Evolutionary conservation across 2,329 filamentous ascomycete species (phyloP), one percentile per base, ranked within the genome.

Genomic region (Dothideomycetes sp.): DNA sequence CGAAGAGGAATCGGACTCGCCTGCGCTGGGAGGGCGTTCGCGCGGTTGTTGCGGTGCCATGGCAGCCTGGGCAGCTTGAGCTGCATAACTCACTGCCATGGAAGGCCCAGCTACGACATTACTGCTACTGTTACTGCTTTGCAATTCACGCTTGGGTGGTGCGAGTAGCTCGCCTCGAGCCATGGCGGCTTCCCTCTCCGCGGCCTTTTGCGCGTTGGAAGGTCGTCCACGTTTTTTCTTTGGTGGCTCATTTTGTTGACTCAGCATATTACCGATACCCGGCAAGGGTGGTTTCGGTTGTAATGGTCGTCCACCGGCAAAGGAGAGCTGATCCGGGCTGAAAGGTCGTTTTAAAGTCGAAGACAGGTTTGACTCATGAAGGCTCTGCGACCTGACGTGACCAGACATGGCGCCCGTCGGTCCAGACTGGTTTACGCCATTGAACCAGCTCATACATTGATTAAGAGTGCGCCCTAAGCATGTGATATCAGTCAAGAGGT

Each of bases 151-250:
- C 22, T 17, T 13, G 10, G 60, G 56, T 36, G 59, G 57, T 33
- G 61, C 59, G 33, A 64, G 63, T 15, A 55, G 47, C 45, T 65
- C 61, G 8, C 59, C 62, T 25, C 58, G 55, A 25, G 58, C 57
- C 31, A 56, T 54, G 38, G 62, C 61, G 44, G 58, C 62, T 38
- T 63, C 60, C 22, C 60, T 64, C 51, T 64, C 64, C 40, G 61
- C 60, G 43, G 67, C 60, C 27, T 63, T 60, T 49, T 68, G 64
- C 41, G 63, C 65, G 45, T 69, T 70, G 4, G 66, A 67, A 6
- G 67, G 67, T 40, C 67, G 57, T 20, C 67, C 67, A 39, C 67
- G 59, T 51, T 68, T 69, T 48, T 67, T 65, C 49, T 68, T 69
- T 0, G 52, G 45, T 18, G 54, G 51, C 27, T 42, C 40, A 20